Evolutionary conservation across 495 filamentous ascomycete species (phyloP).

Genomic region (Annulohypoxylon nitens): DNA sequence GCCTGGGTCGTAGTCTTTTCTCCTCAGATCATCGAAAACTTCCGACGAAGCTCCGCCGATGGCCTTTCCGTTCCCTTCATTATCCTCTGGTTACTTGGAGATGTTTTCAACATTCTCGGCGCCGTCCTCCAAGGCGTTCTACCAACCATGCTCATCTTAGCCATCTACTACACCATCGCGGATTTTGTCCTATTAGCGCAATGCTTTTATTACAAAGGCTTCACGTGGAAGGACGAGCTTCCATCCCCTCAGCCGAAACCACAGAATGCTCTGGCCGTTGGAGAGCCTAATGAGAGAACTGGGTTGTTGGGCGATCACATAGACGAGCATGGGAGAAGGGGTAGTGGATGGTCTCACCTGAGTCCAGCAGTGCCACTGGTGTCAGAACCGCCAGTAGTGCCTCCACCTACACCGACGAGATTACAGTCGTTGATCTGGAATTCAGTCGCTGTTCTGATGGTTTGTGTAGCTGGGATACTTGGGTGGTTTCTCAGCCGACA

Average conservation of each 20-base stretch:
- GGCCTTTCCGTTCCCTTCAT: conserved; percentile 92
- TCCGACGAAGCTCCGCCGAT: conserved; percentile 86
- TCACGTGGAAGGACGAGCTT: conserved; percentile 73
- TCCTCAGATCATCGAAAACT: conserved; percentile 96
- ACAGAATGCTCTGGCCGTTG: conserved; percentile 16
- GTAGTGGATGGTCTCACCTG: conserved; percentile 72
- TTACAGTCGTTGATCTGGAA: conserved; percentile 79
- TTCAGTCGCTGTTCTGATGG: conserved; percentile 75
- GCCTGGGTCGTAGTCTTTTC: conserved; percentile 99
- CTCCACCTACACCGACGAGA: conserved; percentile 56
- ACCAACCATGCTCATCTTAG: conserved; percentile 95
- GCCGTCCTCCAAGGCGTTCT: conserved; percentile 93
- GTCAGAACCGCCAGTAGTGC: conserved; percentile 51
- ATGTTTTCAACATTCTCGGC: conserved; percentile 97
- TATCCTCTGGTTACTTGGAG: conserved; percentile 88
- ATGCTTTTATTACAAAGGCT: conserved; percentile 94
- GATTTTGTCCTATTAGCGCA: conserved; percentile 89
- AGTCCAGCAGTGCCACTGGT: conserved; percentile 83
- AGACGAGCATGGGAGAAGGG: conserved; percentile 58
- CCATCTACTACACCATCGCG: conserved; percentile 94
- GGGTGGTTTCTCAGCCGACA: conserved; percentile 83
- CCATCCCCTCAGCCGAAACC: conserved; percentile 46
- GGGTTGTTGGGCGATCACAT: conserved; percentile 51
- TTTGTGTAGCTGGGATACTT: conserved; percentile 82
- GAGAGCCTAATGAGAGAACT: conserved; percentile 59